Evolutionary conservation across 1,284 basidiomycete species (phyloP).

Genomic region (Marasmius oreades): DNA sequence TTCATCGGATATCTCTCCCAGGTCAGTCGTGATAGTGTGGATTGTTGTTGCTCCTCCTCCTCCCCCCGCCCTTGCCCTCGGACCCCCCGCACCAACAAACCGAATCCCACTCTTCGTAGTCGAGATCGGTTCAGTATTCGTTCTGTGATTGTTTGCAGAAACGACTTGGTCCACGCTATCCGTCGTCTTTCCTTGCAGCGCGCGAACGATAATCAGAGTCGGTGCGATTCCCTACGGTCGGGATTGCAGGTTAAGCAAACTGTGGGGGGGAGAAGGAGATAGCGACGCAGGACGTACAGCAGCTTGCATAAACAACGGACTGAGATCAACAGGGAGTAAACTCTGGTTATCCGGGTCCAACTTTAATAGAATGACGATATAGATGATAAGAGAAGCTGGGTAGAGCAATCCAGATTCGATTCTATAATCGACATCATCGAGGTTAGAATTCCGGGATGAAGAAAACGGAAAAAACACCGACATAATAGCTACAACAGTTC

Average conservation of each 20-base stretch:
- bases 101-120: constrained; percentile 1
- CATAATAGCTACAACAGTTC: constrained; percentile 1
- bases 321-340: constrained; percentile 3
- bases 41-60: no score
- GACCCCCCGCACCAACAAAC: not conserved
- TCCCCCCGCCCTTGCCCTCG: no score
- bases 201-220: constrained; percentile 3
- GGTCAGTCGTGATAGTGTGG: no score
- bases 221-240: constrained; percentile 1
- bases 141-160: constrained; percentile 1
- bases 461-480: not conserved
- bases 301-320: constrained; percentile 5
- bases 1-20: no score
- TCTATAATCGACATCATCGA: not conserved
- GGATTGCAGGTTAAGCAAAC: not conserved
- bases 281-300: not conserved
- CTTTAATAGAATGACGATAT: not conserved
- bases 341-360: constrained; percentile 1
- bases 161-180: constrained; percentile 6
- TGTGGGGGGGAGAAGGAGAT: not conserved
- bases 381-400: not conserved
- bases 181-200: constrained; percentile 4
- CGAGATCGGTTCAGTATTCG: not conserved
- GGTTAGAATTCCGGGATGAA: not conserved
- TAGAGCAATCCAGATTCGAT: constrained; percentile 2